phyloP scores from a whole-genome alignment of 495 filamentous ascomycete genomes.

The Jackrogersella multiformis region DNA sequence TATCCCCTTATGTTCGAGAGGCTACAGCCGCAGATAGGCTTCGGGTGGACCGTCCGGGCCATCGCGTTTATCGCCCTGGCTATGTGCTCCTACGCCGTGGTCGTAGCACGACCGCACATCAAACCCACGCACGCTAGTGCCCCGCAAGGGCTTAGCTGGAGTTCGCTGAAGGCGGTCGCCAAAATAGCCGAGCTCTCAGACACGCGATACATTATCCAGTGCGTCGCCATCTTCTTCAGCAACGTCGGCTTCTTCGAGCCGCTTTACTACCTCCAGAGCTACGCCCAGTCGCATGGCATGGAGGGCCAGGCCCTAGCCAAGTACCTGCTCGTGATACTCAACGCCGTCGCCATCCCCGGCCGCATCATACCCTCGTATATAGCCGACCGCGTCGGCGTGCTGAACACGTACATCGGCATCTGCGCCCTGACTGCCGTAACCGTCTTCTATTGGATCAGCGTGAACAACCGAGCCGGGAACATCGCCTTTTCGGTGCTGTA shows the following conservation, averaged over 20 bases:
- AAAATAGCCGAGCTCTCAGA: neutral
- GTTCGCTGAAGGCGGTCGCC: neutral
- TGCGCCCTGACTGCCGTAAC: neutral
- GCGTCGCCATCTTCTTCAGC: slow-evolving; percentile 8
- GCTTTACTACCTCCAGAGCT: slow-evolving; percentile 5
- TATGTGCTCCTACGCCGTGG: slow-evolving; percentile 4
- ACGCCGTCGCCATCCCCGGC: neutral
- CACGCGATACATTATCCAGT: neutral
- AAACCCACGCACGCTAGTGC: neutral
- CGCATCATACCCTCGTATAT: slow-evolving; percentile 1
- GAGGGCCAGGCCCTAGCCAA: neutral
- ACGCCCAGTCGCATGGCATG: slow-evolving; percentile 5
- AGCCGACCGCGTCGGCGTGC: neutral
- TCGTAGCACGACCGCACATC: neutral
- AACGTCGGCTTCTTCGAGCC: slow-evolving; percentile 7
- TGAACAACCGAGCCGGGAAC: slow-evolving; percentile 4
- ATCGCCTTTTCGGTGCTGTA: slow-evolving; percentile 7
- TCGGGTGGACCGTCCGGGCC: neutral
- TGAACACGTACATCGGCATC: slow-evolving; percentile 6
- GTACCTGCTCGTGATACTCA: slow-evolving; percentile 2
- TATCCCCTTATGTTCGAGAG: slow-evolving; percentile 4
- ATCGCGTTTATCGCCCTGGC: neutral
- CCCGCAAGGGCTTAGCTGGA: neutral
- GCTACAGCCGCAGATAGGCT: slow-evolving; percentile 5
- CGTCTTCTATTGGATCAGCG: slow-evolving; percentile 12